phyloP scores from a whole-genome alignment of 2,329 filamentous ascomycete species.

The Clonostachys solani region DNA sequence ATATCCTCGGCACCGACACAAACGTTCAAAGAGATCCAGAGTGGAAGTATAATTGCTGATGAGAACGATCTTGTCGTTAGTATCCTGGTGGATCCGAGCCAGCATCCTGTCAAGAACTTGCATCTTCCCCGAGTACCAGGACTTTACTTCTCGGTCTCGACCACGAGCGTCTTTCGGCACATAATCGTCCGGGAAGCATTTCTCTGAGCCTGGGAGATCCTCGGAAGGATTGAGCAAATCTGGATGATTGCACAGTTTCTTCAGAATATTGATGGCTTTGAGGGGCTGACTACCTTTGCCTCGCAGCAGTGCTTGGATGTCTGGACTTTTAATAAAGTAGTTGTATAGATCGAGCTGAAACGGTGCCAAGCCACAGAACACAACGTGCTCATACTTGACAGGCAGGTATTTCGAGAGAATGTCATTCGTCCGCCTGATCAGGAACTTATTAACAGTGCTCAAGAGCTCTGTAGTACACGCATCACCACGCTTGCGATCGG shows the following conservation, averaged over 20 bases:
- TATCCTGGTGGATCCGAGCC: constrained; percentile 88
- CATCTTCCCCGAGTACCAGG: constrained; percentile 99
- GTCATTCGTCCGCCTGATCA: constrained; percentile 96
- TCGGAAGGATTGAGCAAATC: constrained; percentile 80
- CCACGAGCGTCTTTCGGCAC: constrained; percentile 83
- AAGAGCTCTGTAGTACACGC: constrained; percentile 79
- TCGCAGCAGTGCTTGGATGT: constrained; percentile 85
- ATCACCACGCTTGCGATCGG: constrained; percentile 77
- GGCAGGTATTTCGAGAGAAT: constrained; percentile 96
- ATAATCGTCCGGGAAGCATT: constrained; percentile 79
- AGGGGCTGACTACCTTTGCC: constrained; percentile 95
- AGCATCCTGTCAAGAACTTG: constrained; percentile 97
- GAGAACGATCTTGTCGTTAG: constrained; percentile 97
- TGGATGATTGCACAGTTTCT: constrained; percentile 98
- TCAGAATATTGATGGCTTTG: constrained; percentile 93
- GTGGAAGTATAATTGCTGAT: constrained; percentile 99
- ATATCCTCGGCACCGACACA: constrained; percentile 82
- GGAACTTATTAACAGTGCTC: constrained; percentile 90
- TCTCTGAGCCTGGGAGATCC: constrained; percentile 84
- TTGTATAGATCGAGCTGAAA: constrained; percentile 95
- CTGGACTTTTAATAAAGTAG: constrained; percentile 92
- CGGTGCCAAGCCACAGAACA: constrained; percentile 91
- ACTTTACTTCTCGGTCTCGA: constrained; percentile 85
- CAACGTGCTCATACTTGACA: constrained; percentile 98
- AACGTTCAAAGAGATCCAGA: constrained; percentile 85